These are phyloP conservation scores for Lachnellula arida DNA, from an alignment of 2,329 filamentous ascomycete species.

Conservation along the genomic window DNA sequence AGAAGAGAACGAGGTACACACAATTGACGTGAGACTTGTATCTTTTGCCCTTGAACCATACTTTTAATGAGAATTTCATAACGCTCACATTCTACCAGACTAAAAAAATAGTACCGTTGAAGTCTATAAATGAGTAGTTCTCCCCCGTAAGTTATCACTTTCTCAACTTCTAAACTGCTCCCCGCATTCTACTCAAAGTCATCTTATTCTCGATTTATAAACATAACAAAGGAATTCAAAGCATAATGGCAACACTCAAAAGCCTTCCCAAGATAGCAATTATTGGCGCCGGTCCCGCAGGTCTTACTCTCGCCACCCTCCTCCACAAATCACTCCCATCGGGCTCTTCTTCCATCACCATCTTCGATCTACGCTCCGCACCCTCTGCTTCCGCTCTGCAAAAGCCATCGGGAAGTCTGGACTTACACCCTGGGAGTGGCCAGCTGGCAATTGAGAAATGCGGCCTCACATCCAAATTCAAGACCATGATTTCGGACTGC, in stretches of 20 bases:
- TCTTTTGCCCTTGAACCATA: no score
- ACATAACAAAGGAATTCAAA: not conserved
- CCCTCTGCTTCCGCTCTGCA: not conserved
- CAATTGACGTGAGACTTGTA: no score
- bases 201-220: not conserved
- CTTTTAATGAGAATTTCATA: no score
- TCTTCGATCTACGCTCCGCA: slow-evolving; percentile 17
- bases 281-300: slow-evolving; percentile 17
- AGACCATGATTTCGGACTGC: slow-evolving; percentile 26
- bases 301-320: slow-evolving; percentile 10
- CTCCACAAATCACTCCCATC: slow-evolving; percentile 2
- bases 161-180: no score
- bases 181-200: no score
- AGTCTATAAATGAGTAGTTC: no score
- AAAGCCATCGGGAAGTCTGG: slow-evolving; percentile 39
- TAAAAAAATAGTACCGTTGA: no score
- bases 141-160: no score
- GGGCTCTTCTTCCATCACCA: slow-evolving; percentile 4
- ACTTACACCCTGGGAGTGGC: slow-evolving; percentile 44
- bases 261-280: slow-evolving; percentile 14
- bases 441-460: slow-evolving; percentile 41
- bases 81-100: no score
- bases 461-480: slow-evolving; percentile 42
- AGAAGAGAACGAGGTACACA: no score
- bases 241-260: not conserved